Evolutionary conservation across 306 rosid genomes (phyloP).

Genomic region (Cicer chorassanicum): DNA sequence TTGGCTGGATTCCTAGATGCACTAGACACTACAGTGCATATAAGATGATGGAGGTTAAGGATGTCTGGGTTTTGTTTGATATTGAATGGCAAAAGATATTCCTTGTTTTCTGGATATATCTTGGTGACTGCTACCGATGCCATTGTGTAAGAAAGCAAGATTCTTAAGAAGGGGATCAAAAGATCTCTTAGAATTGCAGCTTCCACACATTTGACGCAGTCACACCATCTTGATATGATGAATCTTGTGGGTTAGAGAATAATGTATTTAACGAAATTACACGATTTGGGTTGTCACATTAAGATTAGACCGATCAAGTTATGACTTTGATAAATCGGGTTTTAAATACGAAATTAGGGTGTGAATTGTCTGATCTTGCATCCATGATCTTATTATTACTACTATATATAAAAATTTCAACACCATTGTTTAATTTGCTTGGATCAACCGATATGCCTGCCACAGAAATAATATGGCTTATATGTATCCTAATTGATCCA

Average conservation of each 20-base stretch:
- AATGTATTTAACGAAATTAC: not conserved
- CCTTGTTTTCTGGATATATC: not conserved
- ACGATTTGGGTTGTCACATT: not conserved
- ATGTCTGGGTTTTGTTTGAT: constrained; percentile 3
- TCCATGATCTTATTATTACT: too few species aligned
- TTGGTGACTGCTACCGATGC: not conserved
- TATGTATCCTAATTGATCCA: too few species aligned
- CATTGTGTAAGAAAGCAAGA: not conserved
- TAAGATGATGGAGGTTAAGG: constrained; percentile 16
- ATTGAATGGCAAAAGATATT: constrained; percentile 11
- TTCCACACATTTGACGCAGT: too few species aligned
- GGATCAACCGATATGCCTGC: too few species aligned
- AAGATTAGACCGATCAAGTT: not conserved
- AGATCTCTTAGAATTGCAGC: too few species aligned
- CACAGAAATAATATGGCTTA: too few species aligned
- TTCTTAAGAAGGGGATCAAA: not conserved
- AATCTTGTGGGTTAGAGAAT: not conserved
- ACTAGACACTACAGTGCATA: constrained; percentile 24
- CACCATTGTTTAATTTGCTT: too few species aligned
- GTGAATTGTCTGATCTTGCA: too few species aligned
- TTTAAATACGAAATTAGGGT: too few species aligned
- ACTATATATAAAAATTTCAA: too few species aligned
- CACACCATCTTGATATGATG: too few species aligned
- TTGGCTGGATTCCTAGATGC: constrained; percentile 7
- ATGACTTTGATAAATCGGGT: too few species aligned